Percentiles rank a stretch among this genome's conserved stretches.
Evolutionary conservation across 768 basidiomycete genomes (phyloP).

Genomic region (Kwoniella sp.): DNA sequence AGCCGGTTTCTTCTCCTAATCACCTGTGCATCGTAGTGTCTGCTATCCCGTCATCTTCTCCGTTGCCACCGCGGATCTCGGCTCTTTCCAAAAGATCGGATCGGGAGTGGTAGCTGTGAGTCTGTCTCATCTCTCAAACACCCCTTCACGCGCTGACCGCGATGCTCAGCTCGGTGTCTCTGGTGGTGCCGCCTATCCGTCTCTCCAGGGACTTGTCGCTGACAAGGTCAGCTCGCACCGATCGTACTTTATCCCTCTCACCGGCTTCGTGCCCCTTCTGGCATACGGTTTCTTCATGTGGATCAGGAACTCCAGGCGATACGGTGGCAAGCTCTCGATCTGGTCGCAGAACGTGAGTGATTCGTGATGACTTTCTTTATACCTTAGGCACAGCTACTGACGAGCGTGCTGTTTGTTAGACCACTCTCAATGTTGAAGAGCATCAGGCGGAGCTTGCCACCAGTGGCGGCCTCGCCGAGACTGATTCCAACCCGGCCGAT

Average conservation of each 20-base stretch:
- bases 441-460: not conserved
- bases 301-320: constrained; percentile 12
- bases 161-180: constrained; percentile 6
- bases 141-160: not conserved
- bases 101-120: constrained; percentile 15
- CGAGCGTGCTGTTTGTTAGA: not conserved
- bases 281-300: constrained; percentile 27
- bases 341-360: constrained; percentile 5
- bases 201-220: constrained; percentile 15
- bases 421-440: constrained; percentile 3
- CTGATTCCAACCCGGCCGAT: too few relatives aligned
- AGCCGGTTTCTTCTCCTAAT: too few relatives aligned
- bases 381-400: not conserved
- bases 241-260: constrained; percentile 20
- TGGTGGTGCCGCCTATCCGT: constrained; percentile 23
- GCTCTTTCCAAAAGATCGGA: constrained; percentile 21
- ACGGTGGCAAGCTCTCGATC: constrained; percentile 16
- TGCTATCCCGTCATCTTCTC: constrained; percentile 27
- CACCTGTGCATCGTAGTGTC: not conserved
- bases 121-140: too few relatives aligned
- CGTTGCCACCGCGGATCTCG: constrained; percentile 25
- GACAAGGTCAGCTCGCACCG: constrained; percentile 13
- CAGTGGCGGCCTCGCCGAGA: too few relatives aligned
- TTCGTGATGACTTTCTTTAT: not conserved
- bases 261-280: constrained; percentile 19